Evolutionary conservation across 495 filamentous ascomycete species (phyloP), one percentile per base, ranked within the genome.

Genomic region (Aspergillus haitiensis): DNA sequence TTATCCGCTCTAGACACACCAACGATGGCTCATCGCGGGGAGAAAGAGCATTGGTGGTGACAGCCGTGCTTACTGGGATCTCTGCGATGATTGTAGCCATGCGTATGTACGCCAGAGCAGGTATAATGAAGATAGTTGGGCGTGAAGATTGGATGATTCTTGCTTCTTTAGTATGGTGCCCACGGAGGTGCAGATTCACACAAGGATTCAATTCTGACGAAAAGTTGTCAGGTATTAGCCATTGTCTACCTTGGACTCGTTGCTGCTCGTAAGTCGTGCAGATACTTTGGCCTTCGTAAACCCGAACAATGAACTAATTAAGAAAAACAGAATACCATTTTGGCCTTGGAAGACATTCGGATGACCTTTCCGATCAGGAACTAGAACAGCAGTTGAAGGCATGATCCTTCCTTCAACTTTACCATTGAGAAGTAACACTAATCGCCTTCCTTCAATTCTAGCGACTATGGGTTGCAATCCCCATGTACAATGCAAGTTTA

Each of bases 401-500:
- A 66, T 18, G 33, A 35, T 9, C 39, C n/a, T 44, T 6, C 47
- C 6, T 21, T 2, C 13, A 36, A 6, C 18, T 9, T 27, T 3
- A n/a, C 27, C 10, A 18, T 18, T 7, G 6, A 16, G 5, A 44
- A 21, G 16, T 36, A 10, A 40, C 12, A 32, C 32, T 35, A 27
- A 62, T 13, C 13, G 16, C 3, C 45, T 6, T 11, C 27, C 8
- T 37, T 55, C 9, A 16, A 27, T 9, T 44, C 39, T 27, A 76
- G 73, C 66, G 66, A 31, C 66, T 77, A 32, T 77, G 73, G 73
- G 70, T 63, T 10, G 68, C 73, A 15, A 75, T 77, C 35, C 75
- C 75, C n/a, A 66, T 76, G 52, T 78, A 78, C 61, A 74, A 74
- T 36, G 68, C 72, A 53, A 76, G 73, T 49, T 57, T 76, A 37